Conservation (phyloP, 306 rosid genomes). For the Pueraria montana region DNA sequence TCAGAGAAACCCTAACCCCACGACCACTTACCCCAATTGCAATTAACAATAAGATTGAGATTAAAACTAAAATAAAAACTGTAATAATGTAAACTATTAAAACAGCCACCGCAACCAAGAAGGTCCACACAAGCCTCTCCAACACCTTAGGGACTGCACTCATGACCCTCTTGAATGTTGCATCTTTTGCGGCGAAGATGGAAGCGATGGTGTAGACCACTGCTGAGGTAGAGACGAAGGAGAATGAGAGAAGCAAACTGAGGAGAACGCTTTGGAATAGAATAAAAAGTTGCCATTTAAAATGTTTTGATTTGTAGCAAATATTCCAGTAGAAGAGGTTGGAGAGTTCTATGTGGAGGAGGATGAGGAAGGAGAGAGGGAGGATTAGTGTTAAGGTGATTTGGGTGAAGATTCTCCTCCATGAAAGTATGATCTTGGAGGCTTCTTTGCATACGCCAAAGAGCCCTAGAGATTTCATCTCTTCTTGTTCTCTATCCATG, state of each 20-base stretch:
- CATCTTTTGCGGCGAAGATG: conserved; percentile 53
- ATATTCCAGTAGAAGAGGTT: conserved; percentile 47
- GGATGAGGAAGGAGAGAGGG: conserved; percentile 59
- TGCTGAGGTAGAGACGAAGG: not conserved
- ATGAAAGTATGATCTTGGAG: no score
- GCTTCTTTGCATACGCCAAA: conserved; percentile 55
- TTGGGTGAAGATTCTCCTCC: conserved; percentile 60
- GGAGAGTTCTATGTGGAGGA: conserved; percentile 53
- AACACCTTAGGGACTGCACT: conserved; percentile 64
- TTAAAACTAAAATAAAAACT: not conserved
- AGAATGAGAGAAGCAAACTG: conserved; percentile 49
- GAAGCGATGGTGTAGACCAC: conserved; percentile 66
- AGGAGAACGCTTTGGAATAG: conserved; percentile 46
- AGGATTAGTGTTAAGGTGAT: conserved; percentile 60
- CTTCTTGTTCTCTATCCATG: conserved; percentile 71
- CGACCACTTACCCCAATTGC: not conserved
- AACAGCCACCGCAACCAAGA: conserved; percentile 45
- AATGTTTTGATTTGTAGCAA: not conserved
- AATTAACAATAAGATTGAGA: not conserved
- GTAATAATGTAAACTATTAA: conserved; percentile 49
- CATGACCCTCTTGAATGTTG: conserved; percentile 54
- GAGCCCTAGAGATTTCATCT: conserved; percentile 59
- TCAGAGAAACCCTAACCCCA: accelerated
- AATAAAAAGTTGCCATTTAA: no score
- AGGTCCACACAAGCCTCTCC: conserved; percentile 64